Evolutionary conservation across 1,284 basidiomycete species (phyloP), one percentile per base, ranked within the genome.

Genomic region (Leccinum griseonigrum): DNA sequence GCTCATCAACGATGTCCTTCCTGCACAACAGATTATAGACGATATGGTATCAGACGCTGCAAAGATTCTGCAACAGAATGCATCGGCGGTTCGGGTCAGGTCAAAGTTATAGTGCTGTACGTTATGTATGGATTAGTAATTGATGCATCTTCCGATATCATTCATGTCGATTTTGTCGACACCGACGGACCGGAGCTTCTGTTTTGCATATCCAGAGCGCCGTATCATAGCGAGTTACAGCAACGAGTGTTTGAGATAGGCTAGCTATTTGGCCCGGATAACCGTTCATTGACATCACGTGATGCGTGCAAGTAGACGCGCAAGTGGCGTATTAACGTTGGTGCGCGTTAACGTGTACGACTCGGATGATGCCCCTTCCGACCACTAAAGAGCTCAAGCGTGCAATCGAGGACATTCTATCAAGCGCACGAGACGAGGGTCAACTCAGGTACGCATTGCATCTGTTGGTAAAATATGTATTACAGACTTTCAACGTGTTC

Each of bases 1-100:
- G 8, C 78, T 92, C 56, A 90, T 90, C 63, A 69, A 88, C 64
- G 89, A 94, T 3, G 75, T 95, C 46, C 79, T 86, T 18, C 91
- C 93, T 2, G 94, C 93, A 2, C 84, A 92, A 76, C 78, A 81
- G 57, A 95, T 95, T 68, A 82, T 95, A 50, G 91, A 94, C 29
- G 82, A 83, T 63, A 95, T 95, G 91, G 83, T 92, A 4, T 75
- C 79, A 14, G 84, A 88, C 3, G 91, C 90, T n/a, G 83, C 79
- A 38, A 73, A 76, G 64, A 77, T 85, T 54, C 59, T 84, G 59
- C 71, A 75, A 60, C 72, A 73, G 55, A 76, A 76, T 53, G 73
- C 73, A 58, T 75, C 76, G 36, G 64, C 77, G 62, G 74, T 84
- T 18, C 73, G 71, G 50, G 64, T 74, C 18, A 77, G 76, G 71